phyloP scores from a whole-genome alignment of 2,329 filamentous ascomycete genomes.

The Ilyonectria mors-panacis region DNA sequence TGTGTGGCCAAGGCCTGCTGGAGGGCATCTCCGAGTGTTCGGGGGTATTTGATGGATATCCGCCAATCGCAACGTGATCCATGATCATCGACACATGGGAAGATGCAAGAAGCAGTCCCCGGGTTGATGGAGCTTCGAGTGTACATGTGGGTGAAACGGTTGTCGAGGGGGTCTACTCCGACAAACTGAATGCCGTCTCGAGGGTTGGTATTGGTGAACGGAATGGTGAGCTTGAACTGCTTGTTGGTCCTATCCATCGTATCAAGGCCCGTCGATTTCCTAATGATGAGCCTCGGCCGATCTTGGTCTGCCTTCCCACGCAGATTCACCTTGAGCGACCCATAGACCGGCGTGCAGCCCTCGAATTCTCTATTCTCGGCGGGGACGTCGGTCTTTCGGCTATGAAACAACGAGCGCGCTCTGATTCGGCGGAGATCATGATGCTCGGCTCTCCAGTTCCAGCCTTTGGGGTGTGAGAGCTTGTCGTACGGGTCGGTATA shows the following conservation, averaged over 20 bases:
- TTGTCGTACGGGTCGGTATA: constrained; percentile 78
- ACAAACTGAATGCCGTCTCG: constrained; percentile 94
- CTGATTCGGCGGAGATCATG: constrained; percentile 81
- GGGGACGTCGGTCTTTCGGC: constrained; percentile 67
- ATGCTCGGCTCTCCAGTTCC: constrained; percentile 78
- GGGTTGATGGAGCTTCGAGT: constrained; percentile 85
- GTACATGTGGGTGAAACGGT: constrained; percentile 91
- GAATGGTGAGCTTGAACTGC: constrained; percentile 72
- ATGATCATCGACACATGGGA: constrained; percentile 93
- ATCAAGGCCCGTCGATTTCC: constrained; percentile 58
- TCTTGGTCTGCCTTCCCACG: constrained; percentile 58
- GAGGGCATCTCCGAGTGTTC: constrained; percentile 86
- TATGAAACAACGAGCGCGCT: constrained; percentile 69
- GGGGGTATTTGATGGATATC: constrained; percentile 87
- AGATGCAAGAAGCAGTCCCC: constrained; percentile 86
- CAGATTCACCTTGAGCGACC: constrained; percentile 64
- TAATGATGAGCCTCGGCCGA: constrained; percentile 60
- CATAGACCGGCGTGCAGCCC: constrained; percentile 70
- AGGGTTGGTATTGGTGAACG: constrained; percentile 82
- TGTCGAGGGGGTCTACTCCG: constrained; percentile 84
- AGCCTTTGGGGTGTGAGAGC: constrained; percentile 72
- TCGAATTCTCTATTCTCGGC: constrained; percentile 69
- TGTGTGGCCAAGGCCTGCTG: constrained; percentile 63
- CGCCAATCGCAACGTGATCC: constrained; percentile 89
- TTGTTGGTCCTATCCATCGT: constrained; percentile 57